These are phyloP conservation scores for Saccharomycopsis guyanensis DNA, from an alignment of 805 yeast genomes.

Conservation along the genomic window DNA sequence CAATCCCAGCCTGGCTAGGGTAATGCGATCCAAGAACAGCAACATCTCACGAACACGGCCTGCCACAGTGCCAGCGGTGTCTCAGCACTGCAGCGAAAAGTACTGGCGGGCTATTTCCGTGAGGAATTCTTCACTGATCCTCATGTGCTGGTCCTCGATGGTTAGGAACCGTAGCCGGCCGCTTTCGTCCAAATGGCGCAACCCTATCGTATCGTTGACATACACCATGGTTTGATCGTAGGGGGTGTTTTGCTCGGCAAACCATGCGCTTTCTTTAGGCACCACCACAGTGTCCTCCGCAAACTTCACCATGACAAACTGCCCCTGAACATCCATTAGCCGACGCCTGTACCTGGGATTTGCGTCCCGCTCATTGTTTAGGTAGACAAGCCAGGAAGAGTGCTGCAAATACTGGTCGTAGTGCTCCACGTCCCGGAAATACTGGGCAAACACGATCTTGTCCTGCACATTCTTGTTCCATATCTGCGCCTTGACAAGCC, in stretches of 20 bases:
- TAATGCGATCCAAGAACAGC: too few relatives aligned
- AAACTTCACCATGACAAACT: constrained; percentile 54
- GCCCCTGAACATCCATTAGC: constrained; percentile 34
- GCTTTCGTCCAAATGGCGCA: constrained; percentile 37
- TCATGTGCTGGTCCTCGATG: constrained; percentile 60
- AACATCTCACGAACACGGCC: too few relatives aligned
- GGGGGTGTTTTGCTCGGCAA: constrained; percentile 27
- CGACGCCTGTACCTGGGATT: constrained; percentile 37
- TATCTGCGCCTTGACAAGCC: constrained; percentile 51
- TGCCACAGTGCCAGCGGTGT: background rate
- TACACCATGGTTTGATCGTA: constrained; percentile 47
- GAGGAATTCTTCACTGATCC: constrained; percentile 46
- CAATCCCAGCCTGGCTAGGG: constrained; percentile 22
- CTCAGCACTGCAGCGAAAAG: constrained; percentile 26
- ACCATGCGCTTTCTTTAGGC: constrained; percentile 68
- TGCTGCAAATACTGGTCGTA: constrained; percentile 46
- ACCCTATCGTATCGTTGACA: constrained; percentile 52
- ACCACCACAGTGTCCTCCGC: constrained; percentile 57
- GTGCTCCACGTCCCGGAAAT: constrained; percentile 52
- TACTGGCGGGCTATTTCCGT: constrained; percentile 36
- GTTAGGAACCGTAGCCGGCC: constrained; percentile 40
- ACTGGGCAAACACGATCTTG: constrained; percentile 63
- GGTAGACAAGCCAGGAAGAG: constrained; percentile 53
- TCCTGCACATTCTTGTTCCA: constrained; percentile 53
- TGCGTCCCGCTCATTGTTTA: constrained; percentile 52